Evolutionary conservation across 306 rosid genomes (phyloP), one percentile per base, ranked within the genome.

Genomic region (Casuarina glauca): DNA sequence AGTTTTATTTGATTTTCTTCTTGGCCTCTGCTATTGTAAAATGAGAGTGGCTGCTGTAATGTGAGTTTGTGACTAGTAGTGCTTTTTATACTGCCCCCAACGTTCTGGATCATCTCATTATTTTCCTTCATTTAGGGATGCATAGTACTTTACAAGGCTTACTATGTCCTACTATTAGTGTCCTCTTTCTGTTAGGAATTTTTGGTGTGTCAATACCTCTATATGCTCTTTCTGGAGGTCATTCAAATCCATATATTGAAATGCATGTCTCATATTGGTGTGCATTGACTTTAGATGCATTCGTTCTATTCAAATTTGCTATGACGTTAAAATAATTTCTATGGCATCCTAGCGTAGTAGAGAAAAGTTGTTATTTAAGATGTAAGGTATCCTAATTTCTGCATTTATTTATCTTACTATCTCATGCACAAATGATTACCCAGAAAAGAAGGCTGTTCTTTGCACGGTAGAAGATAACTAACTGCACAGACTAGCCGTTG

Each of bases 401-500:
- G 64, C 36, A 20, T 36, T 58, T 58, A 52, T 52, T 2, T 52
- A 52, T 16, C 7, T 17, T 52, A n/a, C 16, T 52, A 52, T 15
- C 57, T 4, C 57, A 52, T 17, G 19, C 57, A n/a, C 20, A 55
- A 17, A 19, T 6, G 3, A 16, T 16, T 16, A 17, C 5, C 20
- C 60, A 5, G 11, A n/a, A 58, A 19, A 26, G 10, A 58, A 7
- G 12, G 38, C 63, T 19, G 2, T 4, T 3, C 2, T 20, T 13
- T 44, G 51, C 35, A 49, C 26, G 69, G 5, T 46, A 44, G 39
- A 74, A 39, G 69, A 62, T 69, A 62, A 76, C 70, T 58, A 10
- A 26, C 58, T 77, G 44, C 17, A 58, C 55, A 17, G 53, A 45
- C 61, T 75, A 46, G 60, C 63, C 83, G 73, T 76, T 53, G 26